Percentiles rank a stretch among this genome's conserved stretches.
phyloP scores from a whole-genome alignment of 2,329 filamentous ascomycete genomes.

The Pseudopithomyces chartarum region DNA sequence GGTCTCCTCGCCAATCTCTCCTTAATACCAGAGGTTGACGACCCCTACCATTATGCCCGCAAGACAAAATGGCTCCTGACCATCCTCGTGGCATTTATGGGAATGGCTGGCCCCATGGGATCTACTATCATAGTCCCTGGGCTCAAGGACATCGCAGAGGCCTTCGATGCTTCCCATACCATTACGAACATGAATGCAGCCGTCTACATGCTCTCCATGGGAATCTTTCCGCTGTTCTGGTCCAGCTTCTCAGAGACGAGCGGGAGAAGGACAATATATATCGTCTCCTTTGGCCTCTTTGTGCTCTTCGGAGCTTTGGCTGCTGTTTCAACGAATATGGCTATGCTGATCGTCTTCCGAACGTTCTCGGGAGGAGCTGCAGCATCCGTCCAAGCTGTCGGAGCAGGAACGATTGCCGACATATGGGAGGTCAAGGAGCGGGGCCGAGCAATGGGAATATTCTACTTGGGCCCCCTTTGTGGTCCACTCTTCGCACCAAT shows the following conservation, averaged over 20 bases:
- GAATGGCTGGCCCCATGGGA: conserved; percentile 78
- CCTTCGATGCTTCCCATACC: conserved; percentile 36
- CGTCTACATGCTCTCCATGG: conserved; percentile 49
- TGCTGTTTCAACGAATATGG: conserved; percentile 34
- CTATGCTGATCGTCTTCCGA: conserved; percentile 41
- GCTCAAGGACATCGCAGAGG: conserved; percentile 39
- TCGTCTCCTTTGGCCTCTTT: conserved; percentile 35
- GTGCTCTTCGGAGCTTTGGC: conserved; percentile 30
- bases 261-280: conserved; percentile 36
- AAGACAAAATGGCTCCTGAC: conserved; percentile 87
- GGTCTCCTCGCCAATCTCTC: conserved; percentile 74
- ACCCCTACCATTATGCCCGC: conserved; percentile 73
- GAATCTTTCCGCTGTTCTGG: conserved; percentile 49
- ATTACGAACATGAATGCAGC: conserved; percentile 48
- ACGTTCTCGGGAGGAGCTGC: conserved; percentile 38
- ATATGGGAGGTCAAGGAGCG: conserved; percentile 40
- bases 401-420: conserved; percentile 39
- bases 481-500: conserved; percentile 39
- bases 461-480: conserved; percentile 39
- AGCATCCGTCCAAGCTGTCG: conserved; percentile 39
- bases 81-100: conserved; percentile 74
- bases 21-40: conserved; percentile 77
- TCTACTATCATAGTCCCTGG: conserved; percentile 77
- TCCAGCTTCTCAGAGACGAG: conserved; percentile 36
- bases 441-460: conserved; percentile 38